phyloP scores from a whole-genome alignment of 2,329 filamentous ascomycete species.

The Aspergillus eucalypticola region DNA sequence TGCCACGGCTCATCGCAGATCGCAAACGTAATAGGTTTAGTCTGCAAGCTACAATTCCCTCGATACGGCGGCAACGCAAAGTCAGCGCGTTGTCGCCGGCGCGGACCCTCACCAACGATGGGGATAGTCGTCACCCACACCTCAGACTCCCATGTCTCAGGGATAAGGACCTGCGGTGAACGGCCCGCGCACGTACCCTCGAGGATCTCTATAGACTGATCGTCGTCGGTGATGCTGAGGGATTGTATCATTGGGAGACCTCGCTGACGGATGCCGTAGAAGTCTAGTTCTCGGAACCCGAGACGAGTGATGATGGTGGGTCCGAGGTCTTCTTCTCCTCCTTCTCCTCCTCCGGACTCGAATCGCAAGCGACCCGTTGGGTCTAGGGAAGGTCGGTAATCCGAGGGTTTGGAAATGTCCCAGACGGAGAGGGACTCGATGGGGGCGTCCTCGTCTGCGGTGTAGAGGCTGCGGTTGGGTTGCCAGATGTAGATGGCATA shows the following conservation, averaged over 20 bases:
- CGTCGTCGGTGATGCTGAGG: constrained; percentile 54
- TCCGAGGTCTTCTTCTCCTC: constrained; percentile 27
- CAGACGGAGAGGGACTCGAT: constrained; percentile 61
- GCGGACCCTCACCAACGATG: constrained; percentile 52
- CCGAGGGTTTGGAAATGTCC: constrained; percentile 56
- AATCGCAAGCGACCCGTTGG: constrained; percentile 40
- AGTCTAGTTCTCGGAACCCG: constrained; percentile 53
- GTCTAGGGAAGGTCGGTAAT: constrained; percentile 55
- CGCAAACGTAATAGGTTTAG: constrained; percentile 27
- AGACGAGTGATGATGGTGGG: constrained; percentile 54
- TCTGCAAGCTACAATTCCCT: constrained; percentile 42
- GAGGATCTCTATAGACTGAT: constrained; percentile 53
- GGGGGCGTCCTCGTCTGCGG: constrained; percentile 55
- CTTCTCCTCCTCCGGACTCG: constrained; percentile 25
- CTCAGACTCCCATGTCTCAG: constrained; percentile 43
- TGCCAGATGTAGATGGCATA: constrained; percentile 66
- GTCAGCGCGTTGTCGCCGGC: constrained; percentile 50
- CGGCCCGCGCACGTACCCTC: constrained; percentile 58
- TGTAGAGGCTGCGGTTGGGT: constrained; percentile 56
- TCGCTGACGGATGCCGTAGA: constrained; percentile 56
- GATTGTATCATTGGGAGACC: constrained; percentile 52
- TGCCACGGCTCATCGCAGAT: constrained; percentile 35
- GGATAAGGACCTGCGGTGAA: constrained; percentile 48
- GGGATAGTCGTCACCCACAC: constrained; percentile 57
- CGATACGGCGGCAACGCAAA: constrained; percentile 50